These are phyloP conservation scores for Alternaria arborescens DNA, from an alignment of 2,329 filamentous ascomycete genomes.

Conservation along the genomic window DNA sequence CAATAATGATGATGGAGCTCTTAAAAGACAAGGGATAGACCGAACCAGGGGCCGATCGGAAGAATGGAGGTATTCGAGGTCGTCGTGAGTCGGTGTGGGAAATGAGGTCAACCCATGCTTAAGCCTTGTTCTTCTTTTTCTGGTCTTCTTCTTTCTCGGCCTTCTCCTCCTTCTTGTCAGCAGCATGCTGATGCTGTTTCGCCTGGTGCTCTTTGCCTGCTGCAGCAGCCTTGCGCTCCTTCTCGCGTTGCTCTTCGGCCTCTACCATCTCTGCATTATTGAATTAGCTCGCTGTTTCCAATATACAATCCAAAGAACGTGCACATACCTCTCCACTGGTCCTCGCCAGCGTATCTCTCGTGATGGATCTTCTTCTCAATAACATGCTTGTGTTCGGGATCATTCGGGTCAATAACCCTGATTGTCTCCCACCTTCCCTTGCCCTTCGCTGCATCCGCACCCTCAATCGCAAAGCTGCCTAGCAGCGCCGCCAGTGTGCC, in stretches of 20 bases:
- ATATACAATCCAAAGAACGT: background rate
- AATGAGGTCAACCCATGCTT: background rate
- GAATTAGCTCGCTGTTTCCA: constrained; percentile 24
- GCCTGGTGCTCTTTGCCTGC: constrained; percentile 26
- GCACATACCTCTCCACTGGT: constrained; percentile 85
- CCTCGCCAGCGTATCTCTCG: constrained; percentile 86
- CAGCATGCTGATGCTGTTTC: constrained; percentile 28
- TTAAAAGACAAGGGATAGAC: background rate
- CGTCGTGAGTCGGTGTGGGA: background rate
- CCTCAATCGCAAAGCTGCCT: constrained; percentile 83
- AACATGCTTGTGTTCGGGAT: constrained; percentile 81
- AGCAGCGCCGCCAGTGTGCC: constrained; percentile 85
- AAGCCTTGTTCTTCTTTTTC: constrained; percentile 32
- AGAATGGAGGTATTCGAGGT: background rate
- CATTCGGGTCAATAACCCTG: constrained; percentile 79
- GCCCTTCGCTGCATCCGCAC: constrained; percentile 77
- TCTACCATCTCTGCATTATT: constrained; percentile 75
- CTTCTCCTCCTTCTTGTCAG: constrained; percentile 35
- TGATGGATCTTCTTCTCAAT: constrained; percentile 90
- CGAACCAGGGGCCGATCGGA: background rate
- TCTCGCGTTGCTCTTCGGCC: constrained; percentile 73
- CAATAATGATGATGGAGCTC: constrained; percentile 17
- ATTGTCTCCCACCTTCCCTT: constrained; percentile 85
- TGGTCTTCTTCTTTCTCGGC: constrained; percentile 29
- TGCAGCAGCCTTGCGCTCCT: constrained; percentile 56